Base-by-base conservation (phyloP, 345 rosid species). In the Arabidopsis suecica region DNA sequence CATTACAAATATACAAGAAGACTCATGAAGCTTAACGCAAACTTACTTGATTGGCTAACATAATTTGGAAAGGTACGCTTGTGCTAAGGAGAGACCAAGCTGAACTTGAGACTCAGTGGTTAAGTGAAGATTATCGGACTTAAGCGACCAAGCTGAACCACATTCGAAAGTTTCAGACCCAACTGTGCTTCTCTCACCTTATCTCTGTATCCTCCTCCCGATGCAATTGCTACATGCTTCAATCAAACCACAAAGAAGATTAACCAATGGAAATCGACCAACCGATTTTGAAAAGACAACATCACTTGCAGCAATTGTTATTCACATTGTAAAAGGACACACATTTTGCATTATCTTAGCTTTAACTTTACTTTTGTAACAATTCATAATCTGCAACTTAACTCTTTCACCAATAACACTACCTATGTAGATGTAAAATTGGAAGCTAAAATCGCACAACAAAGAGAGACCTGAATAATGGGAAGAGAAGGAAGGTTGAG, bases 91-190 rank as follows among this genome's bases (percentile, higher is more conserved):
- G n/a, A 64, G 86, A 10, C 98, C 98, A 36, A 91, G 73, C 79
- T 82, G 79, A 14, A 86, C 93, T 79, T 88, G 91, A 16, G 93
- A 84, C 22, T 76, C 83, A 0, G 97, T 89, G 4, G 95, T 86
- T 6, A 91, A 85, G 79, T 94, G 95, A 72, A 91, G 91, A 60
- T 91, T 56, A 66, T 94, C 97, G 5, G 86, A 81, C 70, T 85
- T 82, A 16, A 94, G 82, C 1, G 77, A 67, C 84, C 89, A 75
- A 85, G 3, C 23, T 22, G 23, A 22, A 80, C 83, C 41, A 88
- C 91, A 60, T 90, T 88, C 0, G 84, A 82, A 0, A 90, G 69
- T 23, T 23, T 23, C 25, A 23, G 25, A 23, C 25, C 1, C 25
- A 23, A 23, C 25, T 23, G 1, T 23, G 25, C 25, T 23, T 23